Evolutionary conservation across 192 early-diverging fungal species (phyloP).

Genomic region (Entomortierella chlamydospora): DNA sequence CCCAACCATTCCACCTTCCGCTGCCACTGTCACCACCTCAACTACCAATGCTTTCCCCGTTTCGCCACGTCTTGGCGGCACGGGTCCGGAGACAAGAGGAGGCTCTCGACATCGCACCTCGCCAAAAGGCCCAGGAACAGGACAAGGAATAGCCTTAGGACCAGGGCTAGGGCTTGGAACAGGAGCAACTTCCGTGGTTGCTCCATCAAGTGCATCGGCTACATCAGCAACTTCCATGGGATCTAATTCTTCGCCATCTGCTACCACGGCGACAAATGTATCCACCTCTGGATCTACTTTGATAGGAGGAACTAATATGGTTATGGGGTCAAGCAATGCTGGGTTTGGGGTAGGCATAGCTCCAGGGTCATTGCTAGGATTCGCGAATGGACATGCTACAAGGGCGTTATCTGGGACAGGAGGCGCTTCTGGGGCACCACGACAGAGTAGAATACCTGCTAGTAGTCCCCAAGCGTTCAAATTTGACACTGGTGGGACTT

Average conservation of each 20-base stretch:
- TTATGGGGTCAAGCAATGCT: background rate
- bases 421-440: background rate
- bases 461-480: conserved; percentile 12
- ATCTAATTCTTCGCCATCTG: background rate
- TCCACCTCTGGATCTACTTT: background rate
- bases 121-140: conserved; percentile 19
- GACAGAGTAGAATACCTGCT: background rate
- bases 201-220: background rate
- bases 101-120: conserved; percentile 28
- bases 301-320: conserved; percentile 7
- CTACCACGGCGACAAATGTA: background rate
- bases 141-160: background rate
- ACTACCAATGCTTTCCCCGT: conserved; percentile 37
- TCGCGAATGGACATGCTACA: conserved; percentile 6
- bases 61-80: conserved; percentile 29
- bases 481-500: conserved; percentile 53
- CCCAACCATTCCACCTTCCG: conserved; percentile 43
- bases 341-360: background rate
- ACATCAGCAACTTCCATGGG: conserved; percentile 1
- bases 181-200: background rate
- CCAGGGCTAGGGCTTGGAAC: background rate
- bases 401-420: background rate
- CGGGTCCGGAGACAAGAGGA: conserved; percentile 2
- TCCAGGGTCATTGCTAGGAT: background rate
- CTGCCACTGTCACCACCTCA: conserved; percentile 40